Evolutionary conservation across 225 moss, liverwort and hornwort species (phyloP), one percentile per base, ranked within the genome.

Genomic region (Sphagnum contortum): DNA sequence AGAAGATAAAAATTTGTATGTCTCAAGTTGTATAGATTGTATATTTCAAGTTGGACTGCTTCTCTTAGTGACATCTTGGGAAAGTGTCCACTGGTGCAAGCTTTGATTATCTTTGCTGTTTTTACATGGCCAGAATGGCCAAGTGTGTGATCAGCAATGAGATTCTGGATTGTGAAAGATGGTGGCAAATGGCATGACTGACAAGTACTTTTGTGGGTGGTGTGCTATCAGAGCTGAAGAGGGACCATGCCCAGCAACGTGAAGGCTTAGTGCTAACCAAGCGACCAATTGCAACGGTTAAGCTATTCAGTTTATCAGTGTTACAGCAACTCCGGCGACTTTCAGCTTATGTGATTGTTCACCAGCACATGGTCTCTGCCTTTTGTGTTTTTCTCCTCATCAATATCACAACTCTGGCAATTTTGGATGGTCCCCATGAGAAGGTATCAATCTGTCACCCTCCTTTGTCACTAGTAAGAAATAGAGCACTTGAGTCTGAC

Each of bases 371-470:
- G 46, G 75, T 90, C 56, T 65, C 82, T 5, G 70, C 71, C 2
- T 68, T 61, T 13, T 76, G 79, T 49, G 52, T 76, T 29, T 44
- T 83, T 29, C 6, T 76, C 14, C 48, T 77, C 48, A 76, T 79
- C 50, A 59, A 68, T 48, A 14, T 72, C 12, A 59, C 81, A 48
- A 68, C 68, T 5, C 69, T 90, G 48, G 78, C 81, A 8, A 50
- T 78, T 60, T 69, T 82, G 54, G 90, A 98, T n/a, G 96, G 96
- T 8, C 96, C 96, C 49, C 96, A 98, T 61, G 78, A 73, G 12
- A 57, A 67, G 77, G 83, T 83, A 80, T 7, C 4, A 12, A 56
- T 52, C 54, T 48, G 0, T 58, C 57, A 58, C 9, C 10, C 47
- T 61, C 29, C 29, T 29, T 29, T 29, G 29, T 29, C 29, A 29